Evolutionary conservation across 495 filamentous ascomycete species (phyloP), one percentile per base, ranked within the genome.

Genomic region (Lasiosphaeria ovina): DNA sequence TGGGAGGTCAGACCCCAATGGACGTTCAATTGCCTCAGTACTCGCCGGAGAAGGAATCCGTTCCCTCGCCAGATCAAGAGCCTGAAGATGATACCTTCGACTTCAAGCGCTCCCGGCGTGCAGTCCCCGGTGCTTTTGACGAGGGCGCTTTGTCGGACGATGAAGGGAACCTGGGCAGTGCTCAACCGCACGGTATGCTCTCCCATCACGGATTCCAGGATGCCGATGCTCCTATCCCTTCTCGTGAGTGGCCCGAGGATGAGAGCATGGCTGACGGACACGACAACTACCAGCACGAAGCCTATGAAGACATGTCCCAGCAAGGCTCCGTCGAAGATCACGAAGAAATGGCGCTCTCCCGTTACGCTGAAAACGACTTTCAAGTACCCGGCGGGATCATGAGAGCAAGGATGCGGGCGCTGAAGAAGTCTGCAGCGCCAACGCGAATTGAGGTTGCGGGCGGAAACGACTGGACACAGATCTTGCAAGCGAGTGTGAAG

Each of bases 401-500:
- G 72, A 74, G 81, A 65, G 81, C 81, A 47, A 68, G 80, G 59
- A 77, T 83, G 79, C 76, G 81, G 59, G 80, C 80, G n/a, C 67
- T 77, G 63, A 82, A 83, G 63, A 77, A 75, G 54, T 78, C 77
- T 11, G 82, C 77, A 59, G 87, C 86, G 3, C 87, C 87, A 12
- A 70, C 78, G 32, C 87, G 85, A 68, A 77, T 81, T 57, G 81
- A 83, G 64, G 83, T 77, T 73, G 73, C 80, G 62, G 66, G 78
- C 69, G 70, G 83, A 66, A 77, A 81, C 47, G 89, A 95, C 67
- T 98, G 94, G 94, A 87, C 91, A 45, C 87, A 93, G 66, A 92
- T 96, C 69, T 78, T 98, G 60, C 90, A 91, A 73, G 89, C 87
- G 55, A 97, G 94, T 1, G 89, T 97, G 63, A 96, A 90, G 69